Base-by-base conservation (phyloP, 345 rosid species). In the Eucalyptus decipiens region DNA sequence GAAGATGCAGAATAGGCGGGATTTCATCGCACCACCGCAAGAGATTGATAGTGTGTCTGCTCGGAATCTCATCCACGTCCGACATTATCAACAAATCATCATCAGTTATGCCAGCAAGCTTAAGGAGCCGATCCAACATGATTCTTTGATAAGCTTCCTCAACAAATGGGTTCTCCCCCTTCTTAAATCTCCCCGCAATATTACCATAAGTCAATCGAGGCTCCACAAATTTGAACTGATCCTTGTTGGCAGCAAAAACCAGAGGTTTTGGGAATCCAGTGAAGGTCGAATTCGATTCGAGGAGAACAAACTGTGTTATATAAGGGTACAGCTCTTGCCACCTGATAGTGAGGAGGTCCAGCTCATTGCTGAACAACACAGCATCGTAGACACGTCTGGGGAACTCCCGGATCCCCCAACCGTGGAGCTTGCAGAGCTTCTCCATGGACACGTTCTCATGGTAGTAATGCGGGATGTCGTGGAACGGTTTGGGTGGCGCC, bases 31-130 rank as follows among this genome's bases (percentile, higher is more conserved):
- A 97, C 98, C 99, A 97, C 80, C 97, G 92, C 85, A 97, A 92
- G 88, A 97, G 97, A 89, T 97, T 95, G 89, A 97, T 95, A 11
- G 98, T 97, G 89, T 97, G 99, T 47, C 96, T 90, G 86, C 98
- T 97, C 18, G 99, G 99, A 11, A 97, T 97, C 95, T 97, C 99
- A 90, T 97, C 99, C 45, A 96, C 97, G 88, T 97, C 99, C 17
- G 98, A 96, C 97, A 97, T 97, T 65, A 96, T 96, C 93, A 97
- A 88, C 91, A 97, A 91, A 90, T 97, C 99, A 88, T 96, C 99
- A 51, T 97, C 98, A 1, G 96, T 92, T 50, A 96, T 95, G 42
- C 98, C 99, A 1, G 99, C 97, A 9, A 94, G 90, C 89, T 90
- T 94, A 26, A 96, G 91, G 40, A 96, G 97, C 91, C 93, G 96